Evolutionary conservation across 768 basidiomycete species (phyloP).

Genomic region (Trametes cubensis): DNA sequence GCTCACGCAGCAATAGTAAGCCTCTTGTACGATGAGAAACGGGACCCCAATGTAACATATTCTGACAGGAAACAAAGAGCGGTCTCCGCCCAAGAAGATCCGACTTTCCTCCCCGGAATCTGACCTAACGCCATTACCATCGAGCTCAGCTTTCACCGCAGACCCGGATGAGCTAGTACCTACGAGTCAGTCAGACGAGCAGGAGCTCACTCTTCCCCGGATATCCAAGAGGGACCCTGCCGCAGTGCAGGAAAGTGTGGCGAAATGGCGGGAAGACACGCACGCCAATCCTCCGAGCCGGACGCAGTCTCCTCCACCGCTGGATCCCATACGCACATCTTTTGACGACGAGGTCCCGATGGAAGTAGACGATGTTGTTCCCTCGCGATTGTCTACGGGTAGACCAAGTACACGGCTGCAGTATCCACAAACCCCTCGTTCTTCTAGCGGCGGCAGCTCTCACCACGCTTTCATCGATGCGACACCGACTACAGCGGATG

Average conservation of each 20-base stretch:
- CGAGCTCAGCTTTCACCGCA: conserved; percentile 13
- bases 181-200: conserved; percentile 70
- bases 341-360: conserved; percentile 8
- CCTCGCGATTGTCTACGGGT: too few species aligned
- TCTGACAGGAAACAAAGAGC: neutral
- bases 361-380: conserved; percentile 11
- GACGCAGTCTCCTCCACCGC: neutral
- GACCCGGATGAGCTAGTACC: conserved; percentile 46
- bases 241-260: conserved; percentile 41
- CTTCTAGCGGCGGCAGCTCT: conserved; percentile 32
- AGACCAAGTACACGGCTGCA: neutral
- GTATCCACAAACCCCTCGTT: conserved; percentile 21
- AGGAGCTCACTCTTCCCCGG: conserved; percentile 49
- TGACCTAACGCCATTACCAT: conserved; percentile 10
- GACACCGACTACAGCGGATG: neutral
- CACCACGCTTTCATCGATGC: neutral
- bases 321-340: neutral
- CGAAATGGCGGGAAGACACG: conserved; percentile 42
- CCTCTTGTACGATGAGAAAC: neutral
- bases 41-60: neutral
- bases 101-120: conserved; percentile 40
- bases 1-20: neutral
- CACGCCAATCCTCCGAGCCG: conserved; percentile 10
- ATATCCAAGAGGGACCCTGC: conserved; percentile 30
- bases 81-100: conserved; percentile 38